A percentile compares a stretch with the other conserved stretches of the same genome.
These are phyloP conservation scores for Termitomyces sp. DNA, from an alignment of 1,284 basidiomycete species.

Conservation along the genomic window DNA sequence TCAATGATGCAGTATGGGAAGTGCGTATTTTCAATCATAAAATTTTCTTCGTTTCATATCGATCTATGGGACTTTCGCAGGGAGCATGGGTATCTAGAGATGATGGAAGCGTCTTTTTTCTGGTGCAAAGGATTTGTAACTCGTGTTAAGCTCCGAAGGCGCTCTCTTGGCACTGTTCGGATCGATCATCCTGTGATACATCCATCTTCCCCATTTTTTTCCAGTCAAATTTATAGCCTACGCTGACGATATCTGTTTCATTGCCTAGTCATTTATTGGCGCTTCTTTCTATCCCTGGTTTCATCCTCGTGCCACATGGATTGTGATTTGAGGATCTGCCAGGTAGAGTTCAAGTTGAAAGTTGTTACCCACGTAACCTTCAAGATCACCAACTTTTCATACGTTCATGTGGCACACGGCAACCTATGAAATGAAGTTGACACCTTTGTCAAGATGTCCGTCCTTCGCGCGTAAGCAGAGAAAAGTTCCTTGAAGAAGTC, in stretches of 20 bases:
- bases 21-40: slow-evolving; percentile 16
- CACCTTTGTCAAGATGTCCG: not conserved
- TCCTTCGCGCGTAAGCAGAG: not conserved
- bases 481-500: no score
- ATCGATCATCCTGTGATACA: not conserved
- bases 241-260: no score
- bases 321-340: no score
- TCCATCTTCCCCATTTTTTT: not conserved
- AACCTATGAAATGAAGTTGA: no score
- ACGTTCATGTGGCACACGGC: not conserved
- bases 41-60: not conserved
- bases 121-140: slow-evolving; percentile 4
- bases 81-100: slow-evolving; percentile 15
- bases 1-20: slow-evolving; percentile 30
- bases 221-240: not conserved
- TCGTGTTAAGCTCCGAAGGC: not conserved
- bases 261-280: no score
- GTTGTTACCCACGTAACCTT: no score
- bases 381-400: no score
- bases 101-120: slow-evolving; percentile 11
- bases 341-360: no score
- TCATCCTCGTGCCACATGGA: no score
- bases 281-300: no score
- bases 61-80: slow-evolving; percentile 7
- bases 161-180: not conserved